Base-by-base conservation (phyloP, 2,329 filamentous ascomycete genomes). In the Metarhizium robertsii region DNA sequence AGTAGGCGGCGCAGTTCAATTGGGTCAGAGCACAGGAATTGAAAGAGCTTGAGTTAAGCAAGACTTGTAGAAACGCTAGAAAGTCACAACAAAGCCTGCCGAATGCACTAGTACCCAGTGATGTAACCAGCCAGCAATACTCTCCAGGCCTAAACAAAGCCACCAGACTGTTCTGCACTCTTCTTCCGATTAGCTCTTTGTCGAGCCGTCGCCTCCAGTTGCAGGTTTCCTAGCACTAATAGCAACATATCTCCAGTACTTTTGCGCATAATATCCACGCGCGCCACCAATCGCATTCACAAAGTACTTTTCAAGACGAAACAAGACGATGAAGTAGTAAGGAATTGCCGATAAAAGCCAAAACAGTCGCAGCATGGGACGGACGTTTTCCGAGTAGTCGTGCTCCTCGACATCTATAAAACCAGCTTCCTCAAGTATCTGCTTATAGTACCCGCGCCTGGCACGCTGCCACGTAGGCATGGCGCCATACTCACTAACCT, bases 361-460 rank as follows among this genome's bases (percentile, higher is more conserved):
- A 61, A 80, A 79, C 2, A 80, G 60, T 18, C 74, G 65, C 52
- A 73, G 66, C 72, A 79, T 76, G 4, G 77, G 78, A 49, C 65
- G 63, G 50, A 80, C 73, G 58, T 80, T 73, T 5, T 70, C 65
- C 7, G 76, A 74, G 52, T 71, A 69, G 61, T 80, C 75, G 16
- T 66, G 60, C 6, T 77, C 69, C 3, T 64, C 57, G 3, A 80
- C 67, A 60, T 80, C 67, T 20, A 65, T 65, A 50, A 80, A 78
- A 1, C 75, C 75, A 4, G 70, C 72, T 2, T 73, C 67, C 61
- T 71, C 67, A 18, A 79, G 63, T 62, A 77, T 69, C 14, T 63
- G 47, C 59, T 69, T 61, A 46, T 76, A 73, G 30, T 68, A 66
- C 10, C 75, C 75, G 11, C 67, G 61, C 14, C 66, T 57, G 16